Conservation (phyloP, 2,329 filamentous ascomycete genomes). For the Monosporascus sp. region DNA sequence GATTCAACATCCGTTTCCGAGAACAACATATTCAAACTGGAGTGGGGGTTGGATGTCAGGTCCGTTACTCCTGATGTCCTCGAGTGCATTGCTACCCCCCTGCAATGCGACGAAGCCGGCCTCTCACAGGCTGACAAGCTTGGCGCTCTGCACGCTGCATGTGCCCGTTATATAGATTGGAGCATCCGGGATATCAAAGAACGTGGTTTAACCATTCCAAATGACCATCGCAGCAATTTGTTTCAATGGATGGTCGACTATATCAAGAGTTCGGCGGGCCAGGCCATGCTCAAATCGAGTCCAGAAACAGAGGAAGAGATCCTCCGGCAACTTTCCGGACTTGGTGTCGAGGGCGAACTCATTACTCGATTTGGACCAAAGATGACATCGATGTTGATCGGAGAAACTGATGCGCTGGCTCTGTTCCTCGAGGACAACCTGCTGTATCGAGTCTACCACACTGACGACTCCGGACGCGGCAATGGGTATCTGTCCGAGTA, state of each 20-base stretch:
- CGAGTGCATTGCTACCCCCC: background rate
- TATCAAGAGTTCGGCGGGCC: background rate
- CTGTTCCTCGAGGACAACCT: background rate
- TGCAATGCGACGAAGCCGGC: background rate
- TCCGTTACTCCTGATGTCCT: background rate
- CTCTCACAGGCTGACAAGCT: background rate
- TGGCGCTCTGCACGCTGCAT: background rate
- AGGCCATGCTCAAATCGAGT: background rate
- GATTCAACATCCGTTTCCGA: background rate
- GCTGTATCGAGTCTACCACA: background rate
- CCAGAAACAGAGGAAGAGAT: background rate
- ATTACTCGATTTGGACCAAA: background rate
- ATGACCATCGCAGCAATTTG: background rate
- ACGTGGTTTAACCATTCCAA: background rate
- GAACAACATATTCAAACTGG: background rate
- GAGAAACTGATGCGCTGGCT: background rate
- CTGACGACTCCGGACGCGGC: background rate
- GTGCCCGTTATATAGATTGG: background rate
- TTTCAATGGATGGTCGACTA: background rate
- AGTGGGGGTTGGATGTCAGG: background rate
- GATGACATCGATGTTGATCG: background rate
- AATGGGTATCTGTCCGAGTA: constrained; percentile 2
- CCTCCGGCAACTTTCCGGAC: background rate
- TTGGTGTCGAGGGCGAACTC: background rate
- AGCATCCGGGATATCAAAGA: background rate